A percentile compares a stretch with the other conserved stretches of the same genome.
phyloP scores from a whole-genome alignment of 164 flowering plant species.

The Aristolochia fimbriata region DNA sequence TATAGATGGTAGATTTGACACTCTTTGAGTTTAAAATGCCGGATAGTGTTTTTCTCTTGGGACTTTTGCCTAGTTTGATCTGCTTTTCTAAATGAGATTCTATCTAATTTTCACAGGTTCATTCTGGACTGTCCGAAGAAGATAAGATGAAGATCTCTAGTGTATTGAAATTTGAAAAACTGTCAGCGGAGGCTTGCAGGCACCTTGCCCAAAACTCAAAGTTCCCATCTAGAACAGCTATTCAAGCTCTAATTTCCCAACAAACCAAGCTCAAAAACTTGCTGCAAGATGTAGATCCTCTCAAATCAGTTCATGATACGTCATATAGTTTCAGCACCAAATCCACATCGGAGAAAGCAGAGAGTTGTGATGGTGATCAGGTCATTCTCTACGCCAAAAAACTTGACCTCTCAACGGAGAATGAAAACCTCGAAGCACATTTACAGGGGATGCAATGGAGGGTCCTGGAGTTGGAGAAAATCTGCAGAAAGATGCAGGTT shows the following conservation, averaged over 20 bases:
- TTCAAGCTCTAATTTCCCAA: constrained; percentile 58
- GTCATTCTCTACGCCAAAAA: constrained; percentile 45
- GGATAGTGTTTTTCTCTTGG: background rate
- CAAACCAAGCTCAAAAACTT: constrained; percentile 28
- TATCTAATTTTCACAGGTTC: constrained; percentile 34
- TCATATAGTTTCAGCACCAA: constrained; percentile 14
- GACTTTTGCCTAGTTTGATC: background rate
- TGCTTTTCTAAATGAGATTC: background rate
- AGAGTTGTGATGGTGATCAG: constrained; percentile 20
- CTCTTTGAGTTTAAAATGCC: background rate
- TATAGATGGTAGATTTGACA: too few relatives aligned
- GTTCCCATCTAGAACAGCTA: constrained; percentile 51
- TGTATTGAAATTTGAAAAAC: constrained; percentile 62
- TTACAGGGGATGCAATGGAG: constrained; percentile 85
- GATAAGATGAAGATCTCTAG: constrained; percentile 52
- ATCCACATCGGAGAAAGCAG: constrained; percentile 11
- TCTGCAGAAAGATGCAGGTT: constrained; percentile 68
- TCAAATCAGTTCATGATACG: constrained; percentile 8
- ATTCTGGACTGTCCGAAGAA: constrained; percentile 36
- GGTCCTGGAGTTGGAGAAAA: constrained; percentile 75
- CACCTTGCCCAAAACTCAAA: constrained; percentile 64
- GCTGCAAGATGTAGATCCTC: constrained; percentile 21
- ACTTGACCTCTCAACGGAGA: constrained; percentile 31
- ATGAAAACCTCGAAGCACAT: constrained; percentile 48
- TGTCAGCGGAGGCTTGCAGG: constrained; percentile 57